phyloP scores from a whole-genome alignment of 352 stramenopile genomes.

The Globisporangium cystogenes region DNA sequence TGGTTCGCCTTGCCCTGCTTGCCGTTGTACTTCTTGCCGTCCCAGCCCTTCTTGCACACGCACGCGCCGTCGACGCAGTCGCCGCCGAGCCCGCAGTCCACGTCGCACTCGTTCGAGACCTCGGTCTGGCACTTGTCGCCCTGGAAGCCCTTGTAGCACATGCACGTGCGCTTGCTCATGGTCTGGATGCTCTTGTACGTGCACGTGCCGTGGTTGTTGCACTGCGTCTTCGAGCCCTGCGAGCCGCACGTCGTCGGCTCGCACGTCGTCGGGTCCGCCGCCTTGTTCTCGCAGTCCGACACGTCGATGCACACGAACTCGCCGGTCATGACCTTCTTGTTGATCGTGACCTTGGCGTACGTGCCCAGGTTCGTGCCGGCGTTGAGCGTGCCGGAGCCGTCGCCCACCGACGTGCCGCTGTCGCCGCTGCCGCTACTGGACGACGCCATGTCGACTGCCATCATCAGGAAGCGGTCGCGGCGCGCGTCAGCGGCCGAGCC shows the following conservation, averaged over 20 bases:
- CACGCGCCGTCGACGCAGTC: conserved; percentile 28
- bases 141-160: conserved; percentile 37
- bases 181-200: conserved; percentile 62
- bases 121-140: conserved; percentile 24
- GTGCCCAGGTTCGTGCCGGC: conserved; percentile 18
- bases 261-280: conserved; percentile 12
- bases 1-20: conserved; percentile 21
- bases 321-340: conserved; percentile 42
- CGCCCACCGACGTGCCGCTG: conserved; percentile 4
- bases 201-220: conserved; percentile 70
- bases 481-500: background rate
- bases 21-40: conserved; percentile 22
- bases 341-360: conserved; percentile 54
- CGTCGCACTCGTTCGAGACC: conserved; percentile 22
- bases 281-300: conserved; percentile 39
- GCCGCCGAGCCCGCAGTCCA: conserved; percentile 28
- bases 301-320: conserved; percentile 23
- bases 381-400: conserved; percentile 7
- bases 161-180: conserved; percentile 49
- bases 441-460: conserved; percentile 8
- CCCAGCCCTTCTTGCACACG: conserved; percentile 26
- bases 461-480: conserved; percentile 13
- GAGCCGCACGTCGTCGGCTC: conserved; percentile 30
- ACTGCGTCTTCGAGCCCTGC: conserved; percentile 33
- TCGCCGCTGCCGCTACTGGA: conserved; percentile 3